Base-by-base conservation (phyloP, 176 grass and related monocot genomes). In the Carex littledalei region DNA sequence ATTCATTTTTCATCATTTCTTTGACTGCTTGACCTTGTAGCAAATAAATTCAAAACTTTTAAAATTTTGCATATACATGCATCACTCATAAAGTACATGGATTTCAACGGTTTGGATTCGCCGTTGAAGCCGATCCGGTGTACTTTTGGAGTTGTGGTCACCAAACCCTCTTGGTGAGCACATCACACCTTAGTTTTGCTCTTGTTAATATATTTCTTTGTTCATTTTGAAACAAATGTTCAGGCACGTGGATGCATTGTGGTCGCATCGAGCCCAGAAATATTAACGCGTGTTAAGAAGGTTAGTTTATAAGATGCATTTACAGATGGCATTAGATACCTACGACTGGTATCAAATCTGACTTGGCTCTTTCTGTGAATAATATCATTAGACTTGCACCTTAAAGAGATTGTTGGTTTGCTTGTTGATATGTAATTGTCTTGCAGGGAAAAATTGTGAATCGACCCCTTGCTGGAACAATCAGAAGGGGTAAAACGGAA, bases 251-350 rank as follows among this genome's bases (percentile, higher is more conserved):
- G 92, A 32, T 94, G 86, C 87, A 89, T 88, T 90, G 85, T 87
- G 18, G 93, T 95, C 58, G 93, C 91, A 83, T 98, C 95, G 32
- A 95, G 95, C 84, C 95, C 89, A 52, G 93, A 98, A 88, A 98
- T 98, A 89, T 92, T 98, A 62, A 92, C 93, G 57, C 82, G 88
- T 14, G 95, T 93, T 14, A 89, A 92, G 57, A 89, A 98, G 91
- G 95, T 98, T 90, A 59, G 16, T 54, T 43, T 52, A 54, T 10
- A 68, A 49, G n/a, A 61, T 85, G 32, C 20, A 50, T 86, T 68
- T 69, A 20, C 14, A 56, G 8, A 65, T 20, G 16, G 10, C 24
- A 66, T 34, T 73, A 59, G 14, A 37, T 75, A 53, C 32, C 35
- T 81, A 71, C 60, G 54, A 22, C 67, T 15, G 54, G 16, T 20